Evolutionary conservation across 495 filamentous ascomycete species (phyloP), one percentile per base, ranked within the genome.

Genomic region (Penicillium odoratum): DNA sequence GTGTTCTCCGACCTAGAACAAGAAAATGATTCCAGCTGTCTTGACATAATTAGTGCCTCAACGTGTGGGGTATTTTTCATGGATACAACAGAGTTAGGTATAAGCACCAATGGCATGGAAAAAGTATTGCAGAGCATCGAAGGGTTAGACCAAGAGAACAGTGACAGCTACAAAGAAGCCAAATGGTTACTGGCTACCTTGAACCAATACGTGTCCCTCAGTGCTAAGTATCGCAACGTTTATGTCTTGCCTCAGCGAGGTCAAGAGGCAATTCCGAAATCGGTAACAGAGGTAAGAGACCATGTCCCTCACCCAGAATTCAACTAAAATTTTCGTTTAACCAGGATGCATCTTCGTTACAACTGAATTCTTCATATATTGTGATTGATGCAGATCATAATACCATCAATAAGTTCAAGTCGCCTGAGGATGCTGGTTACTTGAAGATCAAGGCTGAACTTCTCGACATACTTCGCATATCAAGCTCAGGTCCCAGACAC

Each of bases 1-100:
- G 52, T 50, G 16, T 69, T 43, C 52, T 69, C 18, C 48, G 65
- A 49, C 60, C 63, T 13, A 1, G 28, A 48, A 16, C 46, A 30
- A n/a, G 46, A 48, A 10, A 9, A 15, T 3, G 4, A 13, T 30
- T 28, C 45, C 9, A 43, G 16, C 9, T n/a, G n/a, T 5, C 16
- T 55, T 34, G 43, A 29, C 38, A 42, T 25, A 11, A 62, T 58
- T 30, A 58, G 29, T 26, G 7, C 13, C 11, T 51, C 55, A 45
- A 62, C 55, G n/a, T 16, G 31, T 2, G 60, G 56, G 9, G 40
- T 53, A 3, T 29, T 62, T 6, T 62, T 55, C 51, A 45, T 58
- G 36, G 60, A 56, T 3, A 58, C 60, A 16, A 47, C 48, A 1
- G 60, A 62, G 46, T 30, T 62, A 21, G 60, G 48, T 8, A 43